A percentile compares a stretch with the other conserved stretches of the same genome.
Conservation (phyloP, 1,284 basidiomycete genomes). For the Trichosporon inkin region DNA sequence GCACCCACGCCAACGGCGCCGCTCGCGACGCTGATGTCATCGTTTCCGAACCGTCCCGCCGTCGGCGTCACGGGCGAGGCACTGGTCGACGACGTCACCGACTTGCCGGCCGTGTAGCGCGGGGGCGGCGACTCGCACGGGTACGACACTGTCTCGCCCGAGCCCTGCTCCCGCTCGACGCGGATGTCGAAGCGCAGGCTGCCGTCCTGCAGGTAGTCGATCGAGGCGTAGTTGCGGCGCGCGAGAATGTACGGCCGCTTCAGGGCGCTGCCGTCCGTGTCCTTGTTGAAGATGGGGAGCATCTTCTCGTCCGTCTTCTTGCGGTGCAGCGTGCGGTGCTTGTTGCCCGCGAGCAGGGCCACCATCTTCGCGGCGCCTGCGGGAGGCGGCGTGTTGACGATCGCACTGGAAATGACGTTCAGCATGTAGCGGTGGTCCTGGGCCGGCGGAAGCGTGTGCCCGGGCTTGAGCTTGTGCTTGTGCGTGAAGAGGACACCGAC, state of each 20-base stretch:
- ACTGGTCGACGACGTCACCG: neutral
- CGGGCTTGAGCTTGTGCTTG: constrained; percentile 40
- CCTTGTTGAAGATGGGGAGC: constrained; percentile 75
- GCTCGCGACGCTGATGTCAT: neutral
- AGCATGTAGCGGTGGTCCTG: constrained; percentile 80
- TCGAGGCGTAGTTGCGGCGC: constrained; percentile 82
- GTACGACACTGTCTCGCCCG: constrained; percentile 70
- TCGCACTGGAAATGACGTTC: constrained; percentile 56
- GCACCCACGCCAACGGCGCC: neutral
- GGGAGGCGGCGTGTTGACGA: constrained; percentile 63
- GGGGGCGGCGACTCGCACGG: constrained; percentile 37
- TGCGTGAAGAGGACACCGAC: constrained; percentile 70
- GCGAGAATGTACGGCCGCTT: constrained; percentile 51
- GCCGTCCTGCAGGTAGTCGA: constrained; percentile 60
- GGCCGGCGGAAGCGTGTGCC: constrained; percentile 54
- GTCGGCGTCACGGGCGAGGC: neutral
- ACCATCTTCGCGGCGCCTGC: constrained; percentile 74
- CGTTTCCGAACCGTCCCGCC: neutral
- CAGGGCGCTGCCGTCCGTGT: constrained; percentile 65
- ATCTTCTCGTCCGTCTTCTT: constrained; percentile 69
- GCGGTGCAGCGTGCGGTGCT: constrained; percentile 72
- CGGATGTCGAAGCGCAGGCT: constrained; percentile 81
- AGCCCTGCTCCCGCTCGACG: constrained; percentile 76
- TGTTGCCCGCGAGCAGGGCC: constrained; percentile 70
- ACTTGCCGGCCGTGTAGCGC: constrained; percentile 13